Base-by-base conservation (phyloP, 768 basidiomycete genomes). In the Lactifluus volemus region DNA sequence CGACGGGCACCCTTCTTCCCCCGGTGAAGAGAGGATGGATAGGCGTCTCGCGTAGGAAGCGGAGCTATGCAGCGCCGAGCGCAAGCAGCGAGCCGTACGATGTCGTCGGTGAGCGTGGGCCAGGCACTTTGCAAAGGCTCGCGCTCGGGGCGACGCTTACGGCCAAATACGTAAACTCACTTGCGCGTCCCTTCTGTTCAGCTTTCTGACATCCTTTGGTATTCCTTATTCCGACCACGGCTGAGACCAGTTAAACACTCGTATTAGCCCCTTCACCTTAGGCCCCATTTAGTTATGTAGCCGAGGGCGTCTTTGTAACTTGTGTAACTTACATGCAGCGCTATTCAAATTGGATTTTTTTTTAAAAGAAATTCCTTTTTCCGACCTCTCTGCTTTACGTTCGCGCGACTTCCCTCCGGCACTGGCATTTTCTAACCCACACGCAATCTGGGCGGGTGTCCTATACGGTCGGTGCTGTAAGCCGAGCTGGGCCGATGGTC, bases 91-190 rank as follows among this genome's bases (percentile, higher is more conserved):
- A 70, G 14, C 72, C 63, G 12, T 81, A 83, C 67, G 75, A 82
- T 68, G 72, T 78, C 3, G 73, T 81, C n/a, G 81, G 79, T 9
- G 88, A 89, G 65, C 78, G 89, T 5, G 77, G 75, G 1, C 84
- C 86, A 2, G 91, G 89, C 0, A 82, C 69, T 95, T 92, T 72
- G 82, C 88, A 36, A 79, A 80, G n/a, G 58, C 71, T 92, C 63
- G 80, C 81, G 29, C 66, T 79, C 41, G 81, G 81, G 38, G 88
- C 89, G 21, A 90, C 86, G 25, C 73, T 90, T 67, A 71, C 73
- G 14, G 81, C 80, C 17, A 82, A 77, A 81, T 80, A 66, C 49
- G 79, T 71, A 8, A 29, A n/a, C n/a, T n/a, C n/a, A n/a, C 41
- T 5, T 36, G 14, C 39, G 25, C 12, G n/a, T 49, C n/a, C 25